These are phyloP conservation scores for Phytophthora niederhauseri DNA, from an alignment of 352 stramenopile species.

Conservation along the genomic window DNA sequence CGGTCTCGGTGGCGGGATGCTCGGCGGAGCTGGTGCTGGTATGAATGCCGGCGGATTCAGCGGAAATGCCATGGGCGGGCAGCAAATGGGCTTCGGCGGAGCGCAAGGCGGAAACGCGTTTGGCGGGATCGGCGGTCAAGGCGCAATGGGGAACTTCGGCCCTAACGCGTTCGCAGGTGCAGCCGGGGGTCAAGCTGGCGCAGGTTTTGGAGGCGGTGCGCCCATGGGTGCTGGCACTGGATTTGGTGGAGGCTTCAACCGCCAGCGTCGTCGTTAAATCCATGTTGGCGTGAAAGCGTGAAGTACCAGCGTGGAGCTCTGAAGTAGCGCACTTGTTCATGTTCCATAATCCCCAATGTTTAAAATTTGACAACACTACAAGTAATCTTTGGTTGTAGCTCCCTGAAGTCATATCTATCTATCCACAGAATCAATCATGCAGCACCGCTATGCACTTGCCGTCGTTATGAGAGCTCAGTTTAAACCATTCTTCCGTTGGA, in stretches of 20 bases:
- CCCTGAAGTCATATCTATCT: neutral
- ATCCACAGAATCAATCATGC: neutral
- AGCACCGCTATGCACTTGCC: neutral
- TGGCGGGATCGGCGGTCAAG: constrained; percentile 8
- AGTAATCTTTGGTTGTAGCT: too few species aligned
- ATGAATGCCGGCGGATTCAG: constrained; percentile 4
- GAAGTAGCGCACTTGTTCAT: too few species aligned
- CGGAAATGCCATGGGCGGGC: constrained; percentile 2
- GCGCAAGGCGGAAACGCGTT: constrained; percentile 13
- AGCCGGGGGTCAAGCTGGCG: neutral
- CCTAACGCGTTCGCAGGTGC: neutral
- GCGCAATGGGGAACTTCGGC: constrained; percentile 10
- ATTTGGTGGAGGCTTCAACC: constrained; percentile 1
- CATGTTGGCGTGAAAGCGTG: too few species aligned
- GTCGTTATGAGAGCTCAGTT: neutral
- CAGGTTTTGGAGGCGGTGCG: neutral
- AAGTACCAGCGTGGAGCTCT: too few species aligned
- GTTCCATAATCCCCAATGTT: too few species aligned
- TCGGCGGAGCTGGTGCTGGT: neutral
- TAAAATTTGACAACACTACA: too few species aligned
- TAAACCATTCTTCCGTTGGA: neutral
- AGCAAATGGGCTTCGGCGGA: constrained; percentile 14
- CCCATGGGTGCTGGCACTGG: neutral
- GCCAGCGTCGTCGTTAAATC: neutral
- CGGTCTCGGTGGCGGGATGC: constrained; percentile 10